Evolutionary conservation across 345 rosid genomes (phyloP).

Genomic region (Psidium friedrichsthalianum): DNA sequence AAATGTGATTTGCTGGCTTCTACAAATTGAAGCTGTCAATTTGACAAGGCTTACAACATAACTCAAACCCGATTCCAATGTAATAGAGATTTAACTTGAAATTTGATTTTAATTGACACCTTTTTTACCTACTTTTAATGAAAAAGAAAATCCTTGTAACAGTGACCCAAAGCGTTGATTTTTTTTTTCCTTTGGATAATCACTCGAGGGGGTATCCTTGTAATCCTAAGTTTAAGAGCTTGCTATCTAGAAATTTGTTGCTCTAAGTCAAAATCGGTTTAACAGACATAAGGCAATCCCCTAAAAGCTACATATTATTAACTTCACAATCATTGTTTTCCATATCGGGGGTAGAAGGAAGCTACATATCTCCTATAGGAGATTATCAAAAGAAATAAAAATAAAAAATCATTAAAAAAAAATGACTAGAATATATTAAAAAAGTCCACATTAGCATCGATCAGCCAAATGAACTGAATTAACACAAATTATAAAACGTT

Average conservation of each 20-base stretch:
- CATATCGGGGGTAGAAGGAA: too few relatives aligned
- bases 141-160: not conserved
- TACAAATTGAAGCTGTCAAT: not conserved
- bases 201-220: too few relatives aligned
- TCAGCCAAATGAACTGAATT: too few relatives aligned
- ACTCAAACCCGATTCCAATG: not conserved
- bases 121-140: not conserved
- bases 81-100: not conserved
- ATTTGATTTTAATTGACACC: not conserved
- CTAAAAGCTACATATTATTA: not conserved
- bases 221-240: not conserved
- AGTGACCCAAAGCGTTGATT: not conserved
- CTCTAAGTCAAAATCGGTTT: not conserved
- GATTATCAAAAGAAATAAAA: too few relatives aligned
- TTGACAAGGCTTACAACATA: not conserved
- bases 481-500: too few relatives aligned
- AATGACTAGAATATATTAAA: too few relatives aligned
- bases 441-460: too few relatives aligned
- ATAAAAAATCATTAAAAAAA: too few relatives aligned
- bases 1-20: not conserved
- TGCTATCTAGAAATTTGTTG: not conserved
- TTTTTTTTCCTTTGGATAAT: too few relatives aligned
- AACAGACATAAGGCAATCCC: too few relatives aligned
- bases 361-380: too few relatives aligned
- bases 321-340: too few relatives aligned